Evolutionary conservation across 768 basidiomycete genomes (phyloP).

Genomic region (Lactarius sp.): DNA sequence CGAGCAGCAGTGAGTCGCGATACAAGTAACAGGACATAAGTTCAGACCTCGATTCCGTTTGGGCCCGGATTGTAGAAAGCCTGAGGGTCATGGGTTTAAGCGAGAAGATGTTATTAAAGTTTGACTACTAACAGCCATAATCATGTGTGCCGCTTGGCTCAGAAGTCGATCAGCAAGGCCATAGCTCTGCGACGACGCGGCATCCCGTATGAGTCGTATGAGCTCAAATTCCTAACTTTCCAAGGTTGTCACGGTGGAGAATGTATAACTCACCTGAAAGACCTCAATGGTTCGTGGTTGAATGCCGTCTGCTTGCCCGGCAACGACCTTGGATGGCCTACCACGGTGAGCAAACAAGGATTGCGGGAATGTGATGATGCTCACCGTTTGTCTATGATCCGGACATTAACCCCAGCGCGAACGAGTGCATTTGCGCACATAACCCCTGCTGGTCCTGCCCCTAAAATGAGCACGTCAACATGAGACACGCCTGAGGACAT

Average conservation of each 20-base stretch:
- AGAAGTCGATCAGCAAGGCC: slow-evolving; percentile 64
- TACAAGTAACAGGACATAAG: too few species aligned
- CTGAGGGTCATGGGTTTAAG: slow-evolving; percentile 34
- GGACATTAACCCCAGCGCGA: slow-evolving; percentile 51
- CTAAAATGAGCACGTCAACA: slow-evolving; percentile 58
- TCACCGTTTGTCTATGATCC: slow-evolving; percentile 56
- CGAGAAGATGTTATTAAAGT: background rate
- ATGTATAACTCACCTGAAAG: slow-evolving; percentile 45
- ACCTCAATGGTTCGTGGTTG: slow-evolving; percentile 53
- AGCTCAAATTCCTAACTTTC: too few species aligned
- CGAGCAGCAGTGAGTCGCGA: background rate
- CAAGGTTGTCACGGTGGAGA: too few species aligned
- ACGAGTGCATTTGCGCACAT: slow-evolving; percentile 67
- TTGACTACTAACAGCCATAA: slow-evolving; percentile 55
- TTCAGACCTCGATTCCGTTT: slow-evolving; percentile 53
- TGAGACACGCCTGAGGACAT: slow-evolving; percentile 33
- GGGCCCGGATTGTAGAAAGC: slow-evolving; percentile 69
- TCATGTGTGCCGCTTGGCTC: slow-evolving; percentile 61
- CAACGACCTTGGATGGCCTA: slow-evolving; percentile 38
- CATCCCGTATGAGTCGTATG: too few species aligned
- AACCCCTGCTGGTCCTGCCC: slow-evolving; percentile 57
- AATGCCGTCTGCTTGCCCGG: slow-evolving; percentile 54
- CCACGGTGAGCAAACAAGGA: background rate
- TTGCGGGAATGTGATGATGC: background rate
- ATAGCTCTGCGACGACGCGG: slow-evolving; percentile 51